Conservation (phyloP, 2,329 filamentous ascomycete genomes). For the Aspergillus sp. region DNA sequence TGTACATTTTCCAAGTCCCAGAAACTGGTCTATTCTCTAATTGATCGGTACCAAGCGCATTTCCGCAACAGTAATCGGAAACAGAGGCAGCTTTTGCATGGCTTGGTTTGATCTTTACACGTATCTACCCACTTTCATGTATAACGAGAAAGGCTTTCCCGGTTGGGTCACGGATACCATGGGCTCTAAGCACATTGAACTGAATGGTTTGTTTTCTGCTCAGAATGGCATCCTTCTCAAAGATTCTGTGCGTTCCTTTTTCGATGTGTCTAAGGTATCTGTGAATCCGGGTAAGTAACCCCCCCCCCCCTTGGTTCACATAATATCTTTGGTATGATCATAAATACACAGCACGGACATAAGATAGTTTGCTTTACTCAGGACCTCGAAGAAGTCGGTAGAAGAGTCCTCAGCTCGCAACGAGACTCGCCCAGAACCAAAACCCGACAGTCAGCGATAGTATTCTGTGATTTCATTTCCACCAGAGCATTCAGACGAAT, state of each 20-base stretch:
- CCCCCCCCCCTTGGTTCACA: not conserved
- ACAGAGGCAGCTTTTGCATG: not conserved
- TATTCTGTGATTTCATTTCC: not conserved
- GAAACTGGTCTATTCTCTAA: not conserved
- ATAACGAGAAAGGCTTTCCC: not conserved
- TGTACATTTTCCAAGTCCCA: not conserved
- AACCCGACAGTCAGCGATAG: not conserved
- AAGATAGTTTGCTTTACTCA: not conserved
- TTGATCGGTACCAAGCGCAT: not conserved
- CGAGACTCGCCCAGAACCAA: not conserved
- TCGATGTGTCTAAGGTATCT: not conserved
- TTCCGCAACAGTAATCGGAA: not conserved
- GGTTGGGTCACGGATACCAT: not conserved
- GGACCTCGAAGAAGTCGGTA: not conserved
- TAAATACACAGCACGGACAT: not conserved
- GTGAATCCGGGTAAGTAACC: not conserved
- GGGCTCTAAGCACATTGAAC: not conserved
- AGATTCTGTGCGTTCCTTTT: not conserved
- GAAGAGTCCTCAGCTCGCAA: not conserved
- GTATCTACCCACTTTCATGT: not conserved
- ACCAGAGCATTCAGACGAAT: not conserved
- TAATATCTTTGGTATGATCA: not conserved
- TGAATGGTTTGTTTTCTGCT: not conserved
- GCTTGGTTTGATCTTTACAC: not conserved
- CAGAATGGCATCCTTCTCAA: not conserved